Evolutionary conservation across 2,329 filamentous ascomycete species (phyloP), one percentile per base, ranked within the genome.

Genomic region (Alternaria ventricosa): DNA sequence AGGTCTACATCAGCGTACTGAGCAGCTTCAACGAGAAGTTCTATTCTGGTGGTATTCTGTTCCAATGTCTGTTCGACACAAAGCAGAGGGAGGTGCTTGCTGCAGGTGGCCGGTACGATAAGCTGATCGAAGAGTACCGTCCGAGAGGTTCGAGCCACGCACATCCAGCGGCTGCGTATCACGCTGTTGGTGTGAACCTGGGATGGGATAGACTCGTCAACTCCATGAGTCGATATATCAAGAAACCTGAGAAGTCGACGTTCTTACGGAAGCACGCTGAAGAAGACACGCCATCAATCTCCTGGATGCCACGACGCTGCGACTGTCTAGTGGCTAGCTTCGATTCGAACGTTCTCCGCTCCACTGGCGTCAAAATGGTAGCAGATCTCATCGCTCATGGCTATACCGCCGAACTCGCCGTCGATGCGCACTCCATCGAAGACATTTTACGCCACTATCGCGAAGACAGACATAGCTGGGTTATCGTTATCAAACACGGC

Each of bases 291-390:
- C 69, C 75, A 15, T 69, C 73, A 4, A 59, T 76, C 3, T 78
- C 77, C 0, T 81, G 80, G 79, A 76, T 78, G 69, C 77, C 78
- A 28, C 67, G 75, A 43, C 71, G 93, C 85, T 97, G 94, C 74
- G 94, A 98, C 78, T 92, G 96, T 13, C 88, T 98, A 4, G 90
- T 99, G 41, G 92, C 94, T 11, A 95, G 93, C 72, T 96, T 97
- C 72, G 94, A 97, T 74, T 83, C 90, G 0, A 86, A 88, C 4
- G 87, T 93, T 5, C 86, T 97, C 12, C 89, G 92, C 43, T 91
- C 90, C 0, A 86, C 87, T 0, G 94, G 94, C 2, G 84, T 97
- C 23, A 90, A 92, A 68, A 85, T 97, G 45, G 83, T 97, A 9
- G 89, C 91, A 61, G 88, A 87, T 25, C 86, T 99, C 4, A 98